These are phyloP conservation scores for Acanthamoeba pearcei DNA, from an alignment of 208 protist genomes.

Conservation along the genomic window DNA sequence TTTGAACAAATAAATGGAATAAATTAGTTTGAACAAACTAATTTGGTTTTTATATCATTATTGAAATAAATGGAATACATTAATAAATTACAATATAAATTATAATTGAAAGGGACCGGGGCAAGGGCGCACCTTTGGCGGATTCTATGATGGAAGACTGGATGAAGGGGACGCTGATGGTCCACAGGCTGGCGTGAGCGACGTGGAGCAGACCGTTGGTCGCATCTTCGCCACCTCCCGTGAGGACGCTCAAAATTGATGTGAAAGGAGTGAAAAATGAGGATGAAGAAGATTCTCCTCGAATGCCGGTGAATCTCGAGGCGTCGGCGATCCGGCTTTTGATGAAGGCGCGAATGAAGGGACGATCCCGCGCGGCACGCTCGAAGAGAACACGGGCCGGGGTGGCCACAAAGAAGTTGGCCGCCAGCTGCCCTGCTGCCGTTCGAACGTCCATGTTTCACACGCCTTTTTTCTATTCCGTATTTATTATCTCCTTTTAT, in stretches of 20 bases:
- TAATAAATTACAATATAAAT: not conserved
- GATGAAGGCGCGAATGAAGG: not conserved
- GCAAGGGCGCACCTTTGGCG: not conserved
- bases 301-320: not conserved
- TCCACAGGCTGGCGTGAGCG: not conserved
- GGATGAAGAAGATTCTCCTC: not conserved
- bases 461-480: not conserved
- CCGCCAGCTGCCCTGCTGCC: not conserved
- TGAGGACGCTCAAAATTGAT: not conserved
- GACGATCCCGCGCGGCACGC: not conserved
- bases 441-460: not conserved
- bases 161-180: not conserved
- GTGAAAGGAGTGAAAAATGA: not conserved
- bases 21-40: too few relatives aligned
- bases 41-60: too few relatives aligned
- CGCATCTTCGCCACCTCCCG: not conserved
- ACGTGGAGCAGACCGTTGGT: not conserved
- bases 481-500: not conserved
- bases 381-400: constrained; percentile 12
- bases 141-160: not conserved
- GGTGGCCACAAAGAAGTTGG: not conserved
- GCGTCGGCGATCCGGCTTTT: not conserved
- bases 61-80: too few relatives aligned
- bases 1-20: too few relatives aligned
- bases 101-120: not conserved